These are phyloP conservation scores for Aureobasidium sp. DNA, from an alignment of 2,329 filamentous ascomycete species.

Conservation along the genomic window DNA sequence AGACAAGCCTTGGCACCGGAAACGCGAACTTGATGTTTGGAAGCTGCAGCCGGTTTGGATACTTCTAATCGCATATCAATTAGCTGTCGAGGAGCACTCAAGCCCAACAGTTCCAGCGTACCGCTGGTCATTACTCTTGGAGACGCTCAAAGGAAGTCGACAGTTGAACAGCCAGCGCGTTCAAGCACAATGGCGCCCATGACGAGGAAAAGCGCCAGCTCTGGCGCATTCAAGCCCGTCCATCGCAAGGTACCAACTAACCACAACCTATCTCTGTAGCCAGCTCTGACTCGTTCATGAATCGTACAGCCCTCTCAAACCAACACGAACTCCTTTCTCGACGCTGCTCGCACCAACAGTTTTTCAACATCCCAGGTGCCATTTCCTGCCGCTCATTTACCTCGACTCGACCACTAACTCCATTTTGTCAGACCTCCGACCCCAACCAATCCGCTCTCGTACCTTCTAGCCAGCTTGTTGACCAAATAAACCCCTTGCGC, in stretches of 20 bases:
- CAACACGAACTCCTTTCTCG: neutral
- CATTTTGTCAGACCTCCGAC: neutral
- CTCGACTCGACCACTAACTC: neutral
- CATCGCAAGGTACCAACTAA: conserved; percentile 10
- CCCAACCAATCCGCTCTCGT: neutral
- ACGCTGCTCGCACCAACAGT: neutral
- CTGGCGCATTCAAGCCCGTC: conserved; percentile 6
- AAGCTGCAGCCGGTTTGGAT: neutral
- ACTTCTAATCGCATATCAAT: neutral
- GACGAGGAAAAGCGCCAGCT: neutral
- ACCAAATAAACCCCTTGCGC: conserved; percentile 52
- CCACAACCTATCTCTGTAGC: neutral
- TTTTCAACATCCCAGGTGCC: neutral
- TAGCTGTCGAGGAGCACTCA: neutral
- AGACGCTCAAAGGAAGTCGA: neutral
- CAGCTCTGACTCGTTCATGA: neutral
- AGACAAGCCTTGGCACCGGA: neutral
- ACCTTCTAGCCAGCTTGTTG: conserved; percentile 36
- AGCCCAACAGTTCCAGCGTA: no score
- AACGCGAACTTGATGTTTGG: neutral
- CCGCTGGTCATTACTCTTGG: neutral
- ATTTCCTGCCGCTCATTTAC: neutral
- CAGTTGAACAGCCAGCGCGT: no score
- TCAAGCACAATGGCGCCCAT: conserved; percentile 5
- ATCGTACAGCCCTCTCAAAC: neutral